Percentiles rank a stretch among this genome's conserved stretches.
Evolutionary conservation across 1,139 yeast species (phyloP).

Genomic region (Martiniozyma asiatica): DNA sequence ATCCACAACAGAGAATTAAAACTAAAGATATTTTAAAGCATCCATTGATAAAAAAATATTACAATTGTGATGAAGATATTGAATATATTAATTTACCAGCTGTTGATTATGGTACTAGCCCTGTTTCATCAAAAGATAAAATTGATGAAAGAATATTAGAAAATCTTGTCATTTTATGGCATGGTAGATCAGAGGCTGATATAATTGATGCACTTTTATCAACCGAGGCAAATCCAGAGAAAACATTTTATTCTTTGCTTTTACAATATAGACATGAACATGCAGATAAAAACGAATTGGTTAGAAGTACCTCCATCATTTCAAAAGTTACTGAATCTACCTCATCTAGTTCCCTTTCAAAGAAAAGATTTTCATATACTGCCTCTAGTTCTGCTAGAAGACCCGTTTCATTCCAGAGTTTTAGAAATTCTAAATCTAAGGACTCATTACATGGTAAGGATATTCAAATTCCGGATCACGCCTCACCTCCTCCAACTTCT

Average conservation of each 20-base stretch:
- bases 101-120: slow-evolving; percentile 22
- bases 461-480: slow-evolving; percentile 4
- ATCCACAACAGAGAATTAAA: slow-evolving; percentile 64
- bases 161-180: slow-evolving; percentile 82
- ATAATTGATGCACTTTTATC: slow-evolving; percentile 50
- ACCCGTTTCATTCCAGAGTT: slow-evolving; percentile 42
- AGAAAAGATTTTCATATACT: slow-evolving; percentile 39
- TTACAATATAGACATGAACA: slow-evolving; percentile 80
- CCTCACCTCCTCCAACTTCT: slow-evolving; percentile 5
- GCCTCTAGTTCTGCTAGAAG: slow-evolving; percentile 44
- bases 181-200: slow-evolving; percentile 59
- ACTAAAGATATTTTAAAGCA: slow-evolving; percentile 69
- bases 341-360: slow-evolving; percentile 14
- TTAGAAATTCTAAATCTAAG: slow-evolving; percentile 11
- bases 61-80: slow-evolving; percentile 15
- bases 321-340: slow-evolving; percentile 16
- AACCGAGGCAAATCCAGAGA: slow-evolving; percentile 63
- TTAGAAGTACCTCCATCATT: slow-evolving; percentile 21
- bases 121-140: slow-evolving; percentile 37
- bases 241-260: slow-evolving; percentile 76
- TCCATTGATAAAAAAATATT: slow-evolving; percentile 56
- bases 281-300: slow-evolving; percentile 13
- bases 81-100: slow-evolving; percentile 22
- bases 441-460: slow-evolving; percentile 7
- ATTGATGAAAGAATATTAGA: slow-evolving; percentile 77